phyloP scores from a whole-genome alignment of 306 rosid species.

The Vigna hirtella region DNA sequence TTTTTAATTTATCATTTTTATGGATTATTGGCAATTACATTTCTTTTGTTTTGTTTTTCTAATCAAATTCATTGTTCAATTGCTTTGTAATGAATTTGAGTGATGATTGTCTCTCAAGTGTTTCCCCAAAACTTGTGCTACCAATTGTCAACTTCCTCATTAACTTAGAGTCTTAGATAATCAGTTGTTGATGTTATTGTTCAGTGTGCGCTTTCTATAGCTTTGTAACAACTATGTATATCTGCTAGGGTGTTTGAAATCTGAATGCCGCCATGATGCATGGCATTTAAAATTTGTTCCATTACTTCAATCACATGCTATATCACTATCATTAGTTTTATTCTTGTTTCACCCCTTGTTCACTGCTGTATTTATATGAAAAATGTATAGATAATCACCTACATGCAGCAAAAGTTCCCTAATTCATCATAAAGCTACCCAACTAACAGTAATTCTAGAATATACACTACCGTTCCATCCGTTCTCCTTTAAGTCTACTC shows the following conservation, averaged over 20 bases:
- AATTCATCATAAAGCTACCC: background rate
- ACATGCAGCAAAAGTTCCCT: background rate
- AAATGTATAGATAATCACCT: slow-evolving; percentile 6
- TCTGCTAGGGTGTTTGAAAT: background rate
- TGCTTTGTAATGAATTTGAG: slow-evolving; percentile 34
- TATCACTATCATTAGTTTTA: background rate
- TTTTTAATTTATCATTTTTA: slow-evolving; percentile 25
- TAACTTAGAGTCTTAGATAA: background rate
- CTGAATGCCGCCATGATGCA: background rate
- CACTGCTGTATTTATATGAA: background rate
- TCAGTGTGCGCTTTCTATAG: background rate
- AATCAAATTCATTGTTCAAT: background rate
- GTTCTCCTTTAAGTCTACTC: background rate
- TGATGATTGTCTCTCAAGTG: slow-evolving; percentile 30
- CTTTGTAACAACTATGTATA: background rate
- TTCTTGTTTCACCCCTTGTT: background rate
- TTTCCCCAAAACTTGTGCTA: slow-evolving; percentile 1
- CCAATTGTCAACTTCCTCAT: background rate
- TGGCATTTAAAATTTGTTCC: background rate
- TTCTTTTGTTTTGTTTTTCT: background rate
- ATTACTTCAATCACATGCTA: background rate
- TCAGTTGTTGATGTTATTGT: background rate
- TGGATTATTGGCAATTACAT: background rate
- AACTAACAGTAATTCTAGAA: background rate
- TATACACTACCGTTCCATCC: background rate